Conservation (phyloP, 169 alveolate species). For the Sarcocystis neurona region DNA sequence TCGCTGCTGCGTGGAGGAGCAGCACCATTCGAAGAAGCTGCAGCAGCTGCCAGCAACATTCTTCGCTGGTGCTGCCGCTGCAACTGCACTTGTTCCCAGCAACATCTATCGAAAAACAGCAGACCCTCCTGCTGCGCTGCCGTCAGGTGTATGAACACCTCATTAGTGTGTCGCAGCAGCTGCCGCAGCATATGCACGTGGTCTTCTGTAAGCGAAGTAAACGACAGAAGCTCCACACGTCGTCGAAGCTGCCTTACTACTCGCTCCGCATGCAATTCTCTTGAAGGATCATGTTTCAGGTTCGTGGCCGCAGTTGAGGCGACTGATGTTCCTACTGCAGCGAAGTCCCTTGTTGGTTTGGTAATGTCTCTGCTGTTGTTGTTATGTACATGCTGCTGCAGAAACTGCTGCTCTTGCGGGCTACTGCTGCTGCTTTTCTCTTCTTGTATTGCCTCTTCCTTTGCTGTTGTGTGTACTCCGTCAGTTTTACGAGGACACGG, state of each 20-base stretch:
- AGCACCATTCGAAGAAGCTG: too few relatives aligned
- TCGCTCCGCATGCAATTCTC: neutral
- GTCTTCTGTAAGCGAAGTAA: slow-evolving; percentile 1
- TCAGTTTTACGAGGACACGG: neutral
- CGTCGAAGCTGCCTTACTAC: neutral
- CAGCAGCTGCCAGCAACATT: too few relatives aligned
- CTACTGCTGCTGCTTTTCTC: neutral
- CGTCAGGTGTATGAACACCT: slow-evolving; percentile 1
- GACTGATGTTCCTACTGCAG: too few relatives aligned
- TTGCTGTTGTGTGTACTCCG: neutral
- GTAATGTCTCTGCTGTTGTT: neutral
- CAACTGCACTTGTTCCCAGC: neutral
- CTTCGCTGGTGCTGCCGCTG: too few relatives aligned
- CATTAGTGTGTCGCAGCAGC: neutral
- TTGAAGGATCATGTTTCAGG: neutral
- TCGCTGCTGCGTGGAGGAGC: too few relatives aligned
- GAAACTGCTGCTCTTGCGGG: neutral
- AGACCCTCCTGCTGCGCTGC: neutral
- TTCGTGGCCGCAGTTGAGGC: too few relatives aligned
- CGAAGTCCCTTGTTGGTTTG: neutral
- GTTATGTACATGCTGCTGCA: neutral
- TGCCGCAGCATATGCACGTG: neutral
- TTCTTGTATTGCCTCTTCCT: neutral
- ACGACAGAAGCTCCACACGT: neutral
- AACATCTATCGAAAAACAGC: neutral